Evolutionary conservation across 371 early-diverging fungal genomes (phyloP).

Genomic region (Mortierella sp.): DNA sequence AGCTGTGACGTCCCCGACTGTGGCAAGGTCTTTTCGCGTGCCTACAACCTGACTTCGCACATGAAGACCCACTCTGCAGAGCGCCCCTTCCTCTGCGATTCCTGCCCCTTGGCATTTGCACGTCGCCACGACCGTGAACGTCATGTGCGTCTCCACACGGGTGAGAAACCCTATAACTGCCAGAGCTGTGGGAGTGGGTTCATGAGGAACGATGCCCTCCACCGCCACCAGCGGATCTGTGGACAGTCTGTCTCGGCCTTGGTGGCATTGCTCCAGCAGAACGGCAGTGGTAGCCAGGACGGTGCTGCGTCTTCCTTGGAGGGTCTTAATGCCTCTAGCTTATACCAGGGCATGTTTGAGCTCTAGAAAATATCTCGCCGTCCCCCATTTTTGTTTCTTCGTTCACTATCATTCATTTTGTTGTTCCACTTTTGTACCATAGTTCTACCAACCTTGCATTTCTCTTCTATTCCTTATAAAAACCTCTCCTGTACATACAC

Average conservation of each 20-base stretch:
- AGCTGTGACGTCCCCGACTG: conserved; percentile 65
- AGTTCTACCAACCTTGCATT: neutral
- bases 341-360: neutral
- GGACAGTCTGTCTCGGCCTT: conserved; percentile 26
- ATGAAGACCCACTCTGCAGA: conserved; percentile 76
- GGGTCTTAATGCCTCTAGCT: neutral
- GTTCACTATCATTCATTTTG: neutral
- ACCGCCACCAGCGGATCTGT: conserved; percentile 68
- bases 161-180: conserved; percentile 72
- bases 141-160: conserved; percentile 75
- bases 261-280: conserved; percentile 6
- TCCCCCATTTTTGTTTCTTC: neutral
- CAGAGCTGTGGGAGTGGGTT: conserved; percentile 75
- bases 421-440: neutral
- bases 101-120: conserved; percentile 73
- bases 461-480: neutral
- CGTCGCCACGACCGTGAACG: conserved; percentile 86
- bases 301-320: neutral
- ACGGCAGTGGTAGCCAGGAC: neutral
- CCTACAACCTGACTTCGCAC: conserved; percentile 87
- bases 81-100: conserved; percentile 73
- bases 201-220: conserved; percentile 83
- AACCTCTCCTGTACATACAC: neutral
- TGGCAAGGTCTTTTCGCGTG: conserved; percentile 78
- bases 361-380: neutral